These are phyloP conservation scores for Acanthamoeba lenticulata DNA, from an alignment of 208 protist genomes.

Conservation along the genomic window DNA sequence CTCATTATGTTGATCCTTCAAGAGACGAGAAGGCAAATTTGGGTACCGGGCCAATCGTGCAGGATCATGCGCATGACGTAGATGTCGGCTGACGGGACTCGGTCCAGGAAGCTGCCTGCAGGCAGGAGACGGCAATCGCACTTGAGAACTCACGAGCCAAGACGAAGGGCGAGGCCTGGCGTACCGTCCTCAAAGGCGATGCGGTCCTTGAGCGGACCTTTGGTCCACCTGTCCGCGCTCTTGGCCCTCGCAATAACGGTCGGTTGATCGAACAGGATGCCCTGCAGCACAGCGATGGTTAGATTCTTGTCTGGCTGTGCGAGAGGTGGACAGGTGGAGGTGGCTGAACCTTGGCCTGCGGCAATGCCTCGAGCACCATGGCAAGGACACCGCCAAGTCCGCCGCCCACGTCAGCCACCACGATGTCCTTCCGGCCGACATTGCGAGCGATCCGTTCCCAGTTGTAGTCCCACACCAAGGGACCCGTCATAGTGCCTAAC, in stretches of 20 bases:
- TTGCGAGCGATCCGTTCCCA: not conserved
- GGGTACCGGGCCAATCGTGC: conserved; percentile 62
- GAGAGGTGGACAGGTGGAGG: not conserved
- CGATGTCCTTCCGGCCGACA: not conserved
- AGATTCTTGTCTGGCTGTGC: too few relatives aligned
- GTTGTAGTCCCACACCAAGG: conserved; percentile 56
- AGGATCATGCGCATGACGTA: conserved; percentile 67
- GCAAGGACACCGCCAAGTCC: conserved; percentile 54
- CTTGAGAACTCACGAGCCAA: not conserved
- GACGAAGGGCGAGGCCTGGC: not conserved
- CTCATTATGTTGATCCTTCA: not conserved
- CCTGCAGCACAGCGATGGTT: not conserved
- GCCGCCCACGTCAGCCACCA: conserved; percentile 59
- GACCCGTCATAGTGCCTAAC: conserved; percentile 53
- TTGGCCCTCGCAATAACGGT: not conserved
- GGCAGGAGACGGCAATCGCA: not conserved
- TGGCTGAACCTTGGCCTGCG: not conserved
- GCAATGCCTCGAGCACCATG: conserved; percentile 22
- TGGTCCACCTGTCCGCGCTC: not conserved
- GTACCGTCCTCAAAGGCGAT: conserved; percentile 29
- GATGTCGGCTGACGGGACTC: conserved; percentile 44
- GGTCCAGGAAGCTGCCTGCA: conserved; percentile 28
- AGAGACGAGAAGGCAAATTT: not conserved
- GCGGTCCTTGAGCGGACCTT: not conserved
- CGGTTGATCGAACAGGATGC: conserved; percentile 60